Evolutionary conservation across 768 basidiomycete species (phyloP), one percentile per base, ranked within the genome.

Genomic region (Pulveroboletus sp.): DNA sequence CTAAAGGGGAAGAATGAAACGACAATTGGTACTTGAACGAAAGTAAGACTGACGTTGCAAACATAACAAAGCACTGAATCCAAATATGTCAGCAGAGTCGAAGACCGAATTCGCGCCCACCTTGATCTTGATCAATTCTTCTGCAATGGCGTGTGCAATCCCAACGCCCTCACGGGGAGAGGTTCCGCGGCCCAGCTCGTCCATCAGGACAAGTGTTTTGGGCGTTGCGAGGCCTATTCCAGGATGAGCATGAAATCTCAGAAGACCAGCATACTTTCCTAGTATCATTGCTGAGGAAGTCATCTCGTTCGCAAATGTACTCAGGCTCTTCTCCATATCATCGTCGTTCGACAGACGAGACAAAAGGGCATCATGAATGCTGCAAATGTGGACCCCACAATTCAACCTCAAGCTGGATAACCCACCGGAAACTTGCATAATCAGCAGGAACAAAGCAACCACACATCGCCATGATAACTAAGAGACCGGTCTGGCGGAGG

Each of bases 221-320:
- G 78, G 67, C 2, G 84, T 80, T 7, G 88, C 83, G 13, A 95
- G 72, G 1, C 90, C 89, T 85, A 49, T 34, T 43, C 20, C 31
- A 16, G 24, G 33, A 45, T 52, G 10, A 46, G 40, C 25, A 36
- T 10, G 35, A 24, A 40, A 20, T 23, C 36, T 29, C 12, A 14
- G 8, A 17, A 25, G 36, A 35, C 21, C 4, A 16, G 5, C 17
- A 32, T 7, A 37, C 65, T 45, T 50, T 84, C 92, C 87, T 39
- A 95, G 71, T 45, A 97, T 93, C 89, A 94, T 93, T 1, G 92
- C 88, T 21, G 85, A 85, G 3, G 89, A 83, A 2, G 87, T 82
- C 91, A 99, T 97, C 69, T 99, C 95, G 54, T 81, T 85, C 2
- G 93, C 92, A 69, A 99, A 99, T 0, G 97, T 97, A 56, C 94